Base-by-base conservation (phyloP, 2,329 filamentous ascomycete species). In the Xylariaceae sp. region DNA sequence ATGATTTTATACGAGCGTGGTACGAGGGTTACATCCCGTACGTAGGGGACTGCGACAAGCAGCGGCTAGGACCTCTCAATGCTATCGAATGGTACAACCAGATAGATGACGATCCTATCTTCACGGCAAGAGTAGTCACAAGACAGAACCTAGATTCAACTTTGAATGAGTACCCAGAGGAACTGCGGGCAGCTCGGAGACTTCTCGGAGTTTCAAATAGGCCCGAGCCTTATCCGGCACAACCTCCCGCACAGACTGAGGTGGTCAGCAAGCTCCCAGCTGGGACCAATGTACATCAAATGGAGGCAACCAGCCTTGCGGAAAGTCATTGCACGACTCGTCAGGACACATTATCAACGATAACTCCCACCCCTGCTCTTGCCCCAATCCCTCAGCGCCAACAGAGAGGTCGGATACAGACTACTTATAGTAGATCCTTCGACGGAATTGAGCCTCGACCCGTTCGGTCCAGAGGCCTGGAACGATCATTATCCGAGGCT, bases 1-100 rank as follows among this genome's bases (percentile, higher is more conserved):
- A 64, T 19, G 62, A 64, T 32, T 64, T 64, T 31, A 59, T 64
- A 29, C 53, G 62, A 34, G 60, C 57, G 17, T 61, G 61, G 52
- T 44, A 50, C 6, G 53, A 62, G 35, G 56, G 51, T 13, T 64
- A 63, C 33, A 15, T 60, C 2, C 46, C 52, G 6, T 64, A 64
- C 19, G 50, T 62, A 12, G 41, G 34, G 34, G 42, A 53, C 19
- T 61, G 54, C 26, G 55, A 62, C 24, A 44, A 49, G 1, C 44
- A 54, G 4, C 52, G 49, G 4, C 29, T 42, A 2, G 50, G 53
- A 35, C 50, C 52, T 0, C 32, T 61, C 30, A 53, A 44, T 13
- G 58, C 60, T 13, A 54, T 61, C 22, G 52, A 57, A 9, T 64
- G 62, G 62, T 64, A 63, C 29, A 64, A 62, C 33, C 48, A 54